phyloP scores from a whole-genome alignment of 2,329 filamentous ascomycete genomes.

The Cercospora nicotianae region DNA sequence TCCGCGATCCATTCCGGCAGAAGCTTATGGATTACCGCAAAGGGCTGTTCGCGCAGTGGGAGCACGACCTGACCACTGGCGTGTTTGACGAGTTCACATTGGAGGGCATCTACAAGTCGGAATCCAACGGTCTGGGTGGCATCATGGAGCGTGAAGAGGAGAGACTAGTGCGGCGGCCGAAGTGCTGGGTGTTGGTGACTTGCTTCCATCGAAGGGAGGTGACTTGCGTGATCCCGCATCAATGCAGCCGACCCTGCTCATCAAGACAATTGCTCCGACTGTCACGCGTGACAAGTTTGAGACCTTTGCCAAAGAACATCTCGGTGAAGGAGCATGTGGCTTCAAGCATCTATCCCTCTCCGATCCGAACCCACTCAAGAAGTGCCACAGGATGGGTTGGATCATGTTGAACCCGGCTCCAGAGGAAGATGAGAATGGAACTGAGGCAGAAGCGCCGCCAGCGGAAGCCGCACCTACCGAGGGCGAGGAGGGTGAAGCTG shows the following conservation, averaged over 20 bases:
- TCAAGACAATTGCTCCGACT: constrained; percentile 96
- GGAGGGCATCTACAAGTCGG: constrained; percentile 89
- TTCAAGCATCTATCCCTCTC: constrained; percentile 96
- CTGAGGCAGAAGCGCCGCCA: constrained; percentile 57
- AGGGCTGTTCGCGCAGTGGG: constrained; percentile 80
- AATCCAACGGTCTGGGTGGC: constrained; percentile 82
- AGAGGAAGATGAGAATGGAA: constrained; percentile 65
- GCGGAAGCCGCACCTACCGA: constrained; percentile 17
- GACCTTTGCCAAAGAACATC: constrained; percentile 88
- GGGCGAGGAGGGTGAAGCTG: constrained; percentile 14
- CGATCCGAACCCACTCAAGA: constrained; percentile 94
- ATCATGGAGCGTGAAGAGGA: constrained; percentile 89
- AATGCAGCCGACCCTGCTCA: constrained; percentile 86
- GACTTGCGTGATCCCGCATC: constrained; percentile 88
- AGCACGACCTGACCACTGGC: constrained; percentile 79
- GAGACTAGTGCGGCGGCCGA: constrained; percentile 90
- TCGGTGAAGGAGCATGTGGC: constrained; percentile 85
- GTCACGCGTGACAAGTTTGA: constrained; percentile 93
- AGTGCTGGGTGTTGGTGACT: constrained; percentile 85
- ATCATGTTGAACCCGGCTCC: constrained; percentile 86
- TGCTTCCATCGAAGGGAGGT: constrained; percentile 78
- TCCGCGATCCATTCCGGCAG: constrained; percentile 70
- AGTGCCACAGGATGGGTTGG: constrained; percentile 97
- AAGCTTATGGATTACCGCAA: constrained; percentile 79
- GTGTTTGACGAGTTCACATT: constrained; percentile 92